Base-by-base conservation (phyloP, 306 rosid species). In the Prunus salicina region DNA sequence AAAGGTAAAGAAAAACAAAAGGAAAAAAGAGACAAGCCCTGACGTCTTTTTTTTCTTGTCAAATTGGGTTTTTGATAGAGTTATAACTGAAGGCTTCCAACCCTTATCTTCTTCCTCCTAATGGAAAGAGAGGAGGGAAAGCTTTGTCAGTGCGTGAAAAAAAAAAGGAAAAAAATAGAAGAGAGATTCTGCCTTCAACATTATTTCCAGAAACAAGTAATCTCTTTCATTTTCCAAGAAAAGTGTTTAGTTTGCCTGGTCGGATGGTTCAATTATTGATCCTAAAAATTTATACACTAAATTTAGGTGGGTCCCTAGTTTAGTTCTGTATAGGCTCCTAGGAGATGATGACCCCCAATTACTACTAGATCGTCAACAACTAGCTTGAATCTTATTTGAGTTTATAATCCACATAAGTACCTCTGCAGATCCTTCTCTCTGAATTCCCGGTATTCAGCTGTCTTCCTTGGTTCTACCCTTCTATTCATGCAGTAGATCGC, bases 151-250 rank as follows among this genome's bases (percentile, higher is more conserved):
- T 16, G 58, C 6, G 11, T 1, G 58, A 18, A 22, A 18, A 7
- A 52, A 19, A 19, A 6, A 1, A 34, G 1, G 0, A 6, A 0
- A 34, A 19, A 6, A 6, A 7, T 1, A 6, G 0, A 34, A 1
- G 6, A 52, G 20, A 56, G 62, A 56, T 9, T 19, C 62, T 56
- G 27, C 10, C 25, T 56, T 20, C 27, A 56, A 56, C 62, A 19
- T 20, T 56, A 56, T 68, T 30, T 46, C 20, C 57, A 52, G 41
- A 24, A 24, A 24, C 72, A 47, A 46, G 14, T 43, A 41, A 20
- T 43, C 28, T 43, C 14, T 12, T 12, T 30, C 11, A 50, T 50
- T 20, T 18, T 50, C 47, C 25, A 50, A 71, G 75, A 70, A 52
- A 30, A 0, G 8, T 71, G 6, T 30, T 51, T n/a, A 20, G 62